These are phyloP conservation scores for Pseudocercospora fuligena DNA, from an alignment of 2,329 filamentous ascomycete genomes.

Conservation along the genomic window DNA sequence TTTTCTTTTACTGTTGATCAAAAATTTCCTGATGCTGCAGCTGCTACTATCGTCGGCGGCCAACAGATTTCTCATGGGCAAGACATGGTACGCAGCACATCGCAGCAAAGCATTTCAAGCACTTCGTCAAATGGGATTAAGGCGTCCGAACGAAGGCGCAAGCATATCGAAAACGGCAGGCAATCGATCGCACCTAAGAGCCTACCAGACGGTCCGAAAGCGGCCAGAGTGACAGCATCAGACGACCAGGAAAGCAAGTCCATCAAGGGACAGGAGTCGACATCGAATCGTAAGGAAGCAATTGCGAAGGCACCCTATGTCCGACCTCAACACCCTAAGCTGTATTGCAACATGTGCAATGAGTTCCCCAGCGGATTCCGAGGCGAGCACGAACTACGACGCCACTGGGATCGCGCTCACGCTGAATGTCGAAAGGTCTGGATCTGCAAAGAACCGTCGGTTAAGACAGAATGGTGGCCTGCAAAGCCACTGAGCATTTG, in stretches of 20 bases:
- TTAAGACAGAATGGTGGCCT: slow-evolving; percentile 40
- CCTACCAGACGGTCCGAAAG: slow-evolving; percentile 25
- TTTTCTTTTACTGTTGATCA: slow-evolving; percentile 36
- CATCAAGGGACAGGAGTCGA: slow-evolving; percentile 10
- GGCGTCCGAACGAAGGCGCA: slow-evolving; percentile 35
- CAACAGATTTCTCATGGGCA: slow-evolving; percentile 29
- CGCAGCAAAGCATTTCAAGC: slow-evolving; percentile 29
- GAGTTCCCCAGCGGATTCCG: slow-evolving; percentile 80
- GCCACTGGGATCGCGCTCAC: slow-evolving; percentile 68
- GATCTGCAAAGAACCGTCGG: slow-evolving; percentile 64
- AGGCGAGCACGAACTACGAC: slow-evolving; percentile 74
- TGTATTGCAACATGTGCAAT: slow-evolving; percentile 71
- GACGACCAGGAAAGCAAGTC: slow-evolving; percentile 6
- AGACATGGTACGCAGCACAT: slow-evolving; percentile 33
- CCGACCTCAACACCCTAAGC: slow-evolving; percentile 72
- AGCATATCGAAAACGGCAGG: slow-evolving; percentile 38
- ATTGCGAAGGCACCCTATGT: slow-evolving; percentile 60
- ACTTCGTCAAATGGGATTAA: slow-evolving; percentile 29
- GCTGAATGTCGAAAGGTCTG: slow-evolving; percentile 62
- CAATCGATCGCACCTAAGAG: slow-evolving; percentile 36
- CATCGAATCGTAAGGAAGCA: slow-evolving; percentile 31
- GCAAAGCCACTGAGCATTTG: slow-evolving; percentile 74
- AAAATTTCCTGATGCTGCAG: slow-evolving; percentile 31
- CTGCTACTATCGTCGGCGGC: slow-evolving; percentile 14
- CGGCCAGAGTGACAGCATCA: slow-evolving; percentile 10